Evolutionary conservation across 495 filamentous ascomycete genomes (phyloP), one percentile per base, ranked within the genome.

Genomic region (Penicillium ochrochloron): DNA sequence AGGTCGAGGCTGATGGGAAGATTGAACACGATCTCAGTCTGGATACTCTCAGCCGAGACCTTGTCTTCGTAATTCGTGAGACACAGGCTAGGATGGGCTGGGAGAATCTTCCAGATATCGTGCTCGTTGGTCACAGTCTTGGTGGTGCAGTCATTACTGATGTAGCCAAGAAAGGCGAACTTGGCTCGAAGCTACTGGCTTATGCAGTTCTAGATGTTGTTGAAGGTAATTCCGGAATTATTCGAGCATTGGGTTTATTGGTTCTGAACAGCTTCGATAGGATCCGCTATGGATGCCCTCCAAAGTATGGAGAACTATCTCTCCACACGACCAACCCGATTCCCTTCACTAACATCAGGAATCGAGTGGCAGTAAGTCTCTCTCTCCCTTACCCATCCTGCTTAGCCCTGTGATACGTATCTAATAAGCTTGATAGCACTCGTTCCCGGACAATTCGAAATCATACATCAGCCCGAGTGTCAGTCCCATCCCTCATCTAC

Each of bases 171-270:
- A 79, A 78, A 14, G 87, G 86, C 8, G 76, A 79, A 58, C 75
- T 97, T 23, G 91, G 92, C 2, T 75, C 73, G 31, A 81, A 87
- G 29, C 70, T 97, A 6, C 76, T 98, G 15, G 96, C 92, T 15
- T 96, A 94, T 80, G 92, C 88, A 9, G 94, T 99, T 12, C 78
- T 99, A 12, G 95, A 99, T 75, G 93, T 99, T 11, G 95, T 99
- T 35, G 95, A 99, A 79, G 93, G 91, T 66, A 71, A 61, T 55
- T 19, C 56, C 15, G n/a, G 11, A 21, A 60, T 19, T 25, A 12
- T 42, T 33, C 17, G 6, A 23, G 9, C 11, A 0, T 14, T 5
- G 27, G 6, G n/a, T 21, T 34, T 3, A 58, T 10, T 56, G 14
- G 52, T 57, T 27, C 53, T 37, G 23, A 63, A n/a, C 5, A 7